Evolutionary conservation across 2,329 filamentous ascomycete genomes (phyloP).

Genomic region (Ceratocystis variospora): DNA sequence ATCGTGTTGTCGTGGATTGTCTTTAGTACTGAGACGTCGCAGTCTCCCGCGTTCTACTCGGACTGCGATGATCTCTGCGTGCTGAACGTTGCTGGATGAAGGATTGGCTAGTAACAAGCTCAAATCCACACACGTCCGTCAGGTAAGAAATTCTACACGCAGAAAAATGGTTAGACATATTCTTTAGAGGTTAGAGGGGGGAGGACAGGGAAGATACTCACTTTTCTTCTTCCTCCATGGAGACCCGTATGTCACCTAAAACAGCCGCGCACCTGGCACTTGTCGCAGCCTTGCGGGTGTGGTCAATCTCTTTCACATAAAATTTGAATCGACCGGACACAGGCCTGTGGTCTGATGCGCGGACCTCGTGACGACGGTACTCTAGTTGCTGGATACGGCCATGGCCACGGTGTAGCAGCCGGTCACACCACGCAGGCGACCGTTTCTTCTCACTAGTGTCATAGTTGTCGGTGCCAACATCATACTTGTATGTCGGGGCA

Average conservation of each 20-base stretch:
- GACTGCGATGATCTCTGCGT: conserved; percentile 15
- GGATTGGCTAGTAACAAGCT: conserved; percentile 36
- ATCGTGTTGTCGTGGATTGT: not conserved
- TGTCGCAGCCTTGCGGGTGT: conserved; percentile 47
- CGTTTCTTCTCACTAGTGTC: conserved; percentile 91
- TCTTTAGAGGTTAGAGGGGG: no score
- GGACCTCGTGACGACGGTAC: conserved; percentile 78
- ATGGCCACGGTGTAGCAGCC: conserved; percentile 70
- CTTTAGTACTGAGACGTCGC: conserved; percentile 9
- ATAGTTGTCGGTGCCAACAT: conserved; percentile 86
- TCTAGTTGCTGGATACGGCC: conserved; percentile 76
- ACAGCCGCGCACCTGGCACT: conserved; percentile 63
- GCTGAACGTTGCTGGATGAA: conserved; percentile 30
- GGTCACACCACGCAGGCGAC: conserved; percentile 91
- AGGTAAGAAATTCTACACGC: conserved; percentile 36
- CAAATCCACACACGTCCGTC: conserved; percentile 39
- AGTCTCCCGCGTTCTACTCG: conserved; percentile 19
- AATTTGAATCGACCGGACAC: conserved; percentile 77
- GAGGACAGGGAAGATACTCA: conserved; percentile 35
- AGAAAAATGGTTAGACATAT: not conserved
- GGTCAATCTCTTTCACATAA: conserved; percentile 67
- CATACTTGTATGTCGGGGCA: conserved; percentile 95
- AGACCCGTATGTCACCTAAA: conserved; percentile 58
- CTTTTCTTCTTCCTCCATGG: conserved; percentile 61
- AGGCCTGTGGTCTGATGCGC: conserved; percentile 82